Percentiles rank a stretch among this genome's conserved stretches.
Conservation (phyloP, 2,329 filamentous ascomycete species). For the Ophiosphaerella herpotricha region DNA sequence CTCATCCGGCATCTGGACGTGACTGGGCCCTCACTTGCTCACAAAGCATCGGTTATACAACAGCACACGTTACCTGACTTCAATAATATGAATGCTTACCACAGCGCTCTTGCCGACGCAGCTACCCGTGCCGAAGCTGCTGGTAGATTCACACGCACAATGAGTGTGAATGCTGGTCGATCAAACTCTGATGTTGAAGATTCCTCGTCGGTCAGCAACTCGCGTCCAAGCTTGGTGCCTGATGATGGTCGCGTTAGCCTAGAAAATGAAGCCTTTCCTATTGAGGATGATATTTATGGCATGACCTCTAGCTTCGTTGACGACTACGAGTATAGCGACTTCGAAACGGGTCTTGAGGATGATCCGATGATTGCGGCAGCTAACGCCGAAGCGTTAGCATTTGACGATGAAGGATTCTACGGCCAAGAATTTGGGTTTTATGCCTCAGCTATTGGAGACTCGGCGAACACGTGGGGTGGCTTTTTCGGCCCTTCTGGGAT, state of each 20-base stretch:
- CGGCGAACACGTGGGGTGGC: constrained; percentile 76
- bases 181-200: constrained; percentile 40
- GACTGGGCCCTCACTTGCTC: constrained; percentile 55
- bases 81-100: constrained; percentile 71
- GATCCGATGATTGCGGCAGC: constrained; percentile 93
- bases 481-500: constrained; percentile 81
- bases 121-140: constrained; percentile 75
- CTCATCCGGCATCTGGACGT: constrained; percentile 30
- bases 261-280: constrained; percentile 46
- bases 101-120: constrained; percentile 81
- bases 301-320: constrained; percentile 46
- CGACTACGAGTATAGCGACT: constrained; percentile 63
- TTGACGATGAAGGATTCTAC: constrained; percentile 92
- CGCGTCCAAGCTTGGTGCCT: constrained; percentile 52
- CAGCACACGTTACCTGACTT: constrained; percentile 38
- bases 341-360: constrained; percentile 58
- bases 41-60: constrained; percentile 50
- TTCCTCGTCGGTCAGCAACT: constrained; percentile 36
- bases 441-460: constrained; percentile 60
- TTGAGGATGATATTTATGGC: constrained; percentile 40
- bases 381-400: constrained; percentile 89
- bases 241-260: constrained; percentile 57
- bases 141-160: constrained; percentile 72
- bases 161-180: constrained; percentile 49
- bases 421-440: constrained; percentile 98